phyloP scores from a whole-genome alignment of 2,329 filamentous ascomycete genomes.

The Coleophoma cylindrospora region DNA sequence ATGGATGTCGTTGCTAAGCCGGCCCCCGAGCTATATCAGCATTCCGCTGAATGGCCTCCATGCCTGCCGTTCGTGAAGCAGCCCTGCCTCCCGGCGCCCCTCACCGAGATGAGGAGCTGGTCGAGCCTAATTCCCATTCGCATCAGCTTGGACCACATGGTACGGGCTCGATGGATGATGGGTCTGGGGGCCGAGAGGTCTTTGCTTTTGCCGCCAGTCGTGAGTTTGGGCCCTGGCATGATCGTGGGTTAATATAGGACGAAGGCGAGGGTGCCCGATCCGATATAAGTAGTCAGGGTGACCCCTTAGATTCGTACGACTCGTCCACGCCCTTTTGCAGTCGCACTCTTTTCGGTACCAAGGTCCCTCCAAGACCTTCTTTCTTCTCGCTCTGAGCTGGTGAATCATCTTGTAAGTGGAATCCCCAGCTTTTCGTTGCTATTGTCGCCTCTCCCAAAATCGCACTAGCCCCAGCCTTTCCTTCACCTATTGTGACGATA shows the following conservation, averaged over 20 bases:
- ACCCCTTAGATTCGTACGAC: neutral
- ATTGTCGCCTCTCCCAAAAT: neutral
- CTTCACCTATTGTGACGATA: neutral
- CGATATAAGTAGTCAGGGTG: conserved; percentile 11
- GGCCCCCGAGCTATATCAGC: conserved; percentile 1
- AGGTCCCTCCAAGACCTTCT: neutral
- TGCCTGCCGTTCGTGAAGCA: conserved; percentile 1
- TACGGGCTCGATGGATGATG: conserved; percentile 3
- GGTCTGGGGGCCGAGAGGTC: conserved; percentile 2
- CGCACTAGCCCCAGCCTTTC: conserved; percentile 1
- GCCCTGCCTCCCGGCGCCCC: conserved; percentile 6
- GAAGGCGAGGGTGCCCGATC: neutral
- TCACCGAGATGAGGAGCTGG: conserved; percentile 9
- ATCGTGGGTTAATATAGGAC: neutral
- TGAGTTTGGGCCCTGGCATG: conserved; percentile 1
- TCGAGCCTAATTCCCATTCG: conserved; percentile 11
- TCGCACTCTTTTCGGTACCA: neutral
- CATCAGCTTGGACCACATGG: conserved; percentile 15
- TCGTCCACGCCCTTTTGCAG: neutral
- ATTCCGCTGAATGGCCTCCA: conserved; percentile 12
- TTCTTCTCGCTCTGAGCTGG: neutral
- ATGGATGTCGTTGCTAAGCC: neutral
- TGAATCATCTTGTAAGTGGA: neutral
- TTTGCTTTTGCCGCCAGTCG: conserved; percentile 5
- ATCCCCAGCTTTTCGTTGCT: neutral